phyloP scores from a whole-genome alignment of 768 basidiomycete species.

The Russula sp. region DNA sequence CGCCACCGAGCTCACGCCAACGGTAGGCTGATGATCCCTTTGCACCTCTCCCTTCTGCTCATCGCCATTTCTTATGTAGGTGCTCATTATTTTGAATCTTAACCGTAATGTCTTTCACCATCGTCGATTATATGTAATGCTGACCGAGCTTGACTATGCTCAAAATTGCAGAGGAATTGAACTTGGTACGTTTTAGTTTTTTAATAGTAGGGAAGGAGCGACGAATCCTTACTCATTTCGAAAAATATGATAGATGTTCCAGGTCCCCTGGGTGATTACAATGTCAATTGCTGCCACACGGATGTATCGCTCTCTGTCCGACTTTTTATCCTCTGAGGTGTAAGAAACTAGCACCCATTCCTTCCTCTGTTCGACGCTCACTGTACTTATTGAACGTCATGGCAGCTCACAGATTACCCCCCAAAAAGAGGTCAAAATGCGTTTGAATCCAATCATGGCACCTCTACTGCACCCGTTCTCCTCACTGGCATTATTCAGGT shows the following conservation, averaged over 20 bases:
- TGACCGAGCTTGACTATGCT: neutral
- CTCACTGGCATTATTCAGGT: neutral
- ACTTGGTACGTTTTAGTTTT: neutral
- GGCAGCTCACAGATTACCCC: neutral
- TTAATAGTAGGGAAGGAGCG: neutral
- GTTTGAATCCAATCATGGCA: too few relatives aligned
- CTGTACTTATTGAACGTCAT: neutral
- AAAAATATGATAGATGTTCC: neutral
- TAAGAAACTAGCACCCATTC: neutral
- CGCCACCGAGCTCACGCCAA: neutral
- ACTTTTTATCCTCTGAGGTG: neutral
- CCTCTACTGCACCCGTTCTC: too few relatives aligned
- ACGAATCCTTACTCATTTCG: neutral
- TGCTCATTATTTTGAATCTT: neutral
- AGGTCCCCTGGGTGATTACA: neutral
- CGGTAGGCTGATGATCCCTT: neutral
- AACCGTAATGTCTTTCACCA: neutral
- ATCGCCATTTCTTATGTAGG: neutral
- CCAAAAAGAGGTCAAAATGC: neutral
- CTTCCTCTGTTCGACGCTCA: neutral
- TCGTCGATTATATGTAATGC: neutral
- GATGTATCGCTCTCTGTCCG: too few relatives aligned
- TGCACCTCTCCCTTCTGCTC: neutral
- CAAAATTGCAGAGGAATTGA: neutral
- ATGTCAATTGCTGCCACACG: too few relatives aligned